Conservation (phyloP, 495 filamentous ascomycete genomes). For the Penicillium coprophilum region DNA sequence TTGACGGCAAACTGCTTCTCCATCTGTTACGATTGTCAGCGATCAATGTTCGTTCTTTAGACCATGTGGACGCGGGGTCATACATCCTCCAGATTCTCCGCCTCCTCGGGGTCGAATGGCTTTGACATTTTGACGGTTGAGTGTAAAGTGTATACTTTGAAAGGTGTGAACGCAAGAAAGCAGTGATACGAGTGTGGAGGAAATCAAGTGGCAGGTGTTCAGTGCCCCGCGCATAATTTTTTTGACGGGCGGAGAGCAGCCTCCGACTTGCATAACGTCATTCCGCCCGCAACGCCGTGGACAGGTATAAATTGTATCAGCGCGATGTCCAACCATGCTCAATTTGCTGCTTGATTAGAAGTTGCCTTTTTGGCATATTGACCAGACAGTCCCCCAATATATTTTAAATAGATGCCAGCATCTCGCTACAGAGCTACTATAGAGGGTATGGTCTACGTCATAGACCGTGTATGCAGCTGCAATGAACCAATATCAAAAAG, state of each 20-base stretch:
- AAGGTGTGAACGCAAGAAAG: constrained; percentile 6
- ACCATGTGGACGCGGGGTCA: neutral
- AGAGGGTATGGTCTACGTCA: neutral
- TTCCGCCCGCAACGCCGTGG: constrained; percentile 10
- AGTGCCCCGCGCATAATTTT: constrained; percentile 40
- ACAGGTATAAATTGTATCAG: neutral
- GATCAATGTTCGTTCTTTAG: constrained; percentile 4
- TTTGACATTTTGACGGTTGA: constrained; percentile 43
- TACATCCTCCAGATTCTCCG: constrained; percentile 79
- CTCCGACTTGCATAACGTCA: constrained; percentile 29
- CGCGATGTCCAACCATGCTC: neutral
- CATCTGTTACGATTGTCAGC: constrained; percentile 60
- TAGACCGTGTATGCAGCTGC: neutral
- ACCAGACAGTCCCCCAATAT: neutral
- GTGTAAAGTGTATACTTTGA: neutral
- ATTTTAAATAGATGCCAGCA: neutral
- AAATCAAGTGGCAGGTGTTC: constrained; percentile 13
- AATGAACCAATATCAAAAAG: neutral
- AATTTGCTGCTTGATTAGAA: neutral
- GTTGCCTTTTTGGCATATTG: neutral
- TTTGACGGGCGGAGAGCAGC: constrained; percentile 35
- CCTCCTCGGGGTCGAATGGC: constrained; percentile 64
- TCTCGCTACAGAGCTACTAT: neutral
- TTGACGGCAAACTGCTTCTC: constrained; percentile 99
- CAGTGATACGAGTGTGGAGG: constrained; percentile 14